phyloP scores from a whole-genome alignment of 768 basidiomycete species.

The Pleurotus giganteus region DNA sequence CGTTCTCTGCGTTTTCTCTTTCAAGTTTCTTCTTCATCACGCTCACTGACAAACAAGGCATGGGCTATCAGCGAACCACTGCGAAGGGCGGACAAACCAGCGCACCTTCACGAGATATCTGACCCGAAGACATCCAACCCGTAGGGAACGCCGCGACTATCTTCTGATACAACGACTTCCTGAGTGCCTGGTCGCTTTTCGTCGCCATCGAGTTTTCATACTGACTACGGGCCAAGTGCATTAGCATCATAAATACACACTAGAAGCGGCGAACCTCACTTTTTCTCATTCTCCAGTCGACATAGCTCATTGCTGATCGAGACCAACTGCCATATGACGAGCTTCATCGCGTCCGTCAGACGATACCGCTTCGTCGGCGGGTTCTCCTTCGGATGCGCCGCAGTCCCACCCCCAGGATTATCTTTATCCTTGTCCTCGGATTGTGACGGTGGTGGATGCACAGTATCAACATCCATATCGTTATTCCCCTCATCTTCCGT shows the following conservation, averaged over 20 bases:
- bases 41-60: conserved; percentile 52
- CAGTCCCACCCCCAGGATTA: conserved; percentile 18
- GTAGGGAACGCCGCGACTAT: conserved; percentile 81
- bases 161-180: conserved; percentile 83
- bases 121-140: conserved; percentile 84
- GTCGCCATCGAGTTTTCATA: conserved; percentile 69
- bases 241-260: background rate
- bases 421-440: conserved; percentile 12
- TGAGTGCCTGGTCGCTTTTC: conserved; percentile 77
- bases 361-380: conserved; percentile 71
- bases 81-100: background rate
- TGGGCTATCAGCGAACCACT: conserved; percentile 2
- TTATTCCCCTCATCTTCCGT: conserved; percentile 33
- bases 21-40: conserved; percentile 83
- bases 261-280: conserved; percentile 32
- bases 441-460: conserved; percentile 2
- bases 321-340: conserved; percentile 76
- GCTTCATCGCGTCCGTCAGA: conserved; percentile 80
- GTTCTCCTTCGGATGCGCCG: conserved; percentile 42
- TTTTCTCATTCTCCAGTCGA: conserved; percentile 64
- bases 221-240: conserved; percentile 25
- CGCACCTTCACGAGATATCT: conserved; percentile 84
- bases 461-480: conserved; percentile 35
- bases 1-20: conserved; percentile 66
- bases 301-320: conserved; percentile 82